These are phyloP conservation scores for Coleophoma eucalyptorum DNA, from an alignment of 2,329 filamentous ascomycete species.

Conservation along the genomic window DNA sequence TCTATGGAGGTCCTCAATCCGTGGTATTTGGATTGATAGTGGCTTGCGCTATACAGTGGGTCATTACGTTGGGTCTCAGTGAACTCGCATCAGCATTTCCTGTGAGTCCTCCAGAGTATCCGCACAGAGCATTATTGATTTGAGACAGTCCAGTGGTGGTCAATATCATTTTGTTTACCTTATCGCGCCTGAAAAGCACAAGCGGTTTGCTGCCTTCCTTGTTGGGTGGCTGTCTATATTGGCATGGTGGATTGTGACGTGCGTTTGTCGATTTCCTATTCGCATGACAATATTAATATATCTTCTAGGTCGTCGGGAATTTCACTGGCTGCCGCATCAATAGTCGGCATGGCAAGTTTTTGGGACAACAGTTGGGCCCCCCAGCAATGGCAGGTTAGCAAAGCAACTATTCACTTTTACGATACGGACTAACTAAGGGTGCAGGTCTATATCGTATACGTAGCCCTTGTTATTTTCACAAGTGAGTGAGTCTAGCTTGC, in stretches of 20 bases:
- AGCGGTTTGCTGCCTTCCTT: slow-evolving; percentile 4
- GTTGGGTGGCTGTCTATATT: slow-evolving; percentile 6
- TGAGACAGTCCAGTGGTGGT: slow-evolving; percentile 14
- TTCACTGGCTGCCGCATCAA: slow-evolving; percentile 1
- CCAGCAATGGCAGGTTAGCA: slow-evolving; percentile 1
- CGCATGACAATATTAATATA: neutral
- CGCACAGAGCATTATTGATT: neutral
- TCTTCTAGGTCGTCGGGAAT: neutral
- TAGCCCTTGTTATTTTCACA: neutral
- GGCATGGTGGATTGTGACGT: slow-evolving; percentile 4
- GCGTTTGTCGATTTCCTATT: neutral
- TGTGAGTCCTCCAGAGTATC: neutral
- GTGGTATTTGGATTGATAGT: slow-evolving; percentile 21
- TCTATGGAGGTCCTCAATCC: slow-evolving; percentile 20
- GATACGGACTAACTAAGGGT: too few relatives aligned
- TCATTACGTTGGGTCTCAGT: slow-evolving; percentile 21
- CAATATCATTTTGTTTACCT: slow-evolving; percentile 30
- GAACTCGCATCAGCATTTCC: slow-evolving; percentile 24
- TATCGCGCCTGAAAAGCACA: slow-evolving; percentile 3
- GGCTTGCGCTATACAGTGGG: slow-evolving; percentile 15
- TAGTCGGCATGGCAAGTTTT: slow-evolving; percentile 6
- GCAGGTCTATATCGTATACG: neutral
- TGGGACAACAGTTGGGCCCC: slow-evolving; percentile 3
- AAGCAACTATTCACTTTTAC: too few relatives aligned
- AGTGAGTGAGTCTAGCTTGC: neutral